Conservation (phyloP, 345 rosid genomes). For the Heritiera littoralis region DNA sequence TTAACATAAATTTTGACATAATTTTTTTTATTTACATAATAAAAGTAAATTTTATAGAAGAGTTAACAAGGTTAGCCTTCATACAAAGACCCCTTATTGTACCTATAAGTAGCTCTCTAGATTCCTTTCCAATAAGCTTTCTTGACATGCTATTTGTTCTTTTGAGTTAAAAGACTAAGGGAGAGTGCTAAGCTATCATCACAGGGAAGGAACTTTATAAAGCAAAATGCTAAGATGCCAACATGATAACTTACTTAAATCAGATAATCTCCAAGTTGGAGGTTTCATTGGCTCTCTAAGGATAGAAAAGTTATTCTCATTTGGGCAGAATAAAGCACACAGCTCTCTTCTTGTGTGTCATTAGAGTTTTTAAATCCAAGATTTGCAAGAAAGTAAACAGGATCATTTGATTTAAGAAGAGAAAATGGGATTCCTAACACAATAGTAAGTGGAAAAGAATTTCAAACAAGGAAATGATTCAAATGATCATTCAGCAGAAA, state of each 20-base stretch:
- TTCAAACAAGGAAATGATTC: slow-evolving; percentile 16
- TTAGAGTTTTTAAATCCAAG: slow-evolving; percentile 29
- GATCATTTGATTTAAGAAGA: slow-evolving; percentile 18
- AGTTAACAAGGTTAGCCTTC: no score
- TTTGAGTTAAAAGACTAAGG: slow-evolving; percentile 21
- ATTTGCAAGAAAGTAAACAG: slow-evolving; percentile 23
- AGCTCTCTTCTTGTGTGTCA: slow-evolving; percentile 20
- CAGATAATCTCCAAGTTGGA: slow-evolving; percentile 20
- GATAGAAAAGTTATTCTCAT: slow-evolving; percentile 28
- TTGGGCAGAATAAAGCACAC: slow-evolving; percentile 30
- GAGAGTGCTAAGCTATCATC: slow-evolving; percentile 21
- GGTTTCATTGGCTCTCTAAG: slow-evolving; percentile 28
- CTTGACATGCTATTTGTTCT: slow-evolving; percentile 2
- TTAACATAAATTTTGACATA: no score
- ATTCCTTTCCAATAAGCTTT: slow-evolving; percentile 26
- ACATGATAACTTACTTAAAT: slow-evolving; percentile 49
- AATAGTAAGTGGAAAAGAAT: slow-evolving; percentile 18
- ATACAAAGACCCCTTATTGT: no score
- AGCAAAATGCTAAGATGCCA: slow-evolving; percentile 37
- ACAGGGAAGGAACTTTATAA: slow-evolving; percentile 24
- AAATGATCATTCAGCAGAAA: slow-evolving; percentile 22
- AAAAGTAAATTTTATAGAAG: no score
- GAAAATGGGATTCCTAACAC: background rate
- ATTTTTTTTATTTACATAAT: no score
- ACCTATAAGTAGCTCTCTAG: slow-evolving; percentile 23